phyloP scores from a whole-genome alignment of 2,329 filamentous ascomycete species.

The Onygena corvina region DNA sequence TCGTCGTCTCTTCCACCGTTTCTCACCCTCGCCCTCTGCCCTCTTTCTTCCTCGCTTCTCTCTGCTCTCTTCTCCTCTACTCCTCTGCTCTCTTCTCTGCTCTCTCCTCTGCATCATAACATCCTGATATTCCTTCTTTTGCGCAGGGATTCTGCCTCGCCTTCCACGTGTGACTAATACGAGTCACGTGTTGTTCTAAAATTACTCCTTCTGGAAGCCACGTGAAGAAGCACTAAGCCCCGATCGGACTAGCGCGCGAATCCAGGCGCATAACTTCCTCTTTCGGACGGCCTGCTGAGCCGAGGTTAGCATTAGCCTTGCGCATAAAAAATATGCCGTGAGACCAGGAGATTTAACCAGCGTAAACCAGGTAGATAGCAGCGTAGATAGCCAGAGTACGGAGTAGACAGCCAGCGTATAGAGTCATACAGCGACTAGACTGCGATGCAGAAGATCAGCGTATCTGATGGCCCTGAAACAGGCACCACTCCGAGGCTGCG shows the following conservation, averaged over 20 bases:
- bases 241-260: not conserved
- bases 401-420: not conserved
- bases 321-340: too few species aligned
- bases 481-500: not conserved
- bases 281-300: not conserved
- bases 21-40: not conserved
- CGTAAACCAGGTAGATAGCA: too few species aligned
- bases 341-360: too few species aligned
- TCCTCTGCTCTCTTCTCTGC: not conserved
- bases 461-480: slow-evolving; percentile 5
- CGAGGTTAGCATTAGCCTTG: too few species aligned
- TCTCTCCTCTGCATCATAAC: not conserved
- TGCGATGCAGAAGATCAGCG: not conserved
- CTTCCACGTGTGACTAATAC: slow-evolving; percentile 3
- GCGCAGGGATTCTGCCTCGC: not conserved
- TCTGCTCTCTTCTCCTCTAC: not conserved
- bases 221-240: not conserved
- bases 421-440: not conserved
- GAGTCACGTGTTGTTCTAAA: slow-evolving; percentile 5
- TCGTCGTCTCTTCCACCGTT: too few species aligned
- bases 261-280: not conserved
- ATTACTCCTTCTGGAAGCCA: slow-evolving; percentile 5
- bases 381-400: not conserved
- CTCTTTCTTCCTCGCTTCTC: not conserved
- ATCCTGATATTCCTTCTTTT: not conserved